Base-by-base conservation (phyloP, 208 protist genomes). In the Crithidia thermophila region DNA sequence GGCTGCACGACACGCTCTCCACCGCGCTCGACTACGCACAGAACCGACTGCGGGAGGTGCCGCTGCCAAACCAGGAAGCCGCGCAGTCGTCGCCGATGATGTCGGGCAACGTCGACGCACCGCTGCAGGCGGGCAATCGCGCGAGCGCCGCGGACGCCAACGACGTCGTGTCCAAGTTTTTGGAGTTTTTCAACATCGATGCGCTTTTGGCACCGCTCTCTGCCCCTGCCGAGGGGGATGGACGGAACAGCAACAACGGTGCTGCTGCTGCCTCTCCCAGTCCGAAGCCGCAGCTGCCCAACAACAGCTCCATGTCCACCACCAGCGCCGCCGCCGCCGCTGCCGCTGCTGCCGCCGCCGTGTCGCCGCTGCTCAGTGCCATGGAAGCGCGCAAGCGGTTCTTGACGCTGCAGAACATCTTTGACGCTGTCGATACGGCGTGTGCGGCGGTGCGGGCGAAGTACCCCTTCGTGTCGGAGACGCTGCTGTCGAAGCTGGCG, bases 1-100 rank as follows among this genome's bases (percentile, higher is more conserved):
- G 69, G 61, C 33, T 87, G 43, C 75, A 45, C 50, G 73, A 84
- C 52, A 74, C 83, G 23, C 51, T 88, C 4, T 56, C 64, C 34
- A 67, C 53, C 8, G 68, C 50, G 39, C 59, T 68, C 39, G 60
- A 73, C 40, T 68, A 59, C 51, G 66, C 63, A 8, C 45, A 56
- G 37, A 57, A 59, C 21, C 39, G 27, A 23, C 51, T 67, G 28
- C 57, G 23, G 27, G 30, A 72, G 25, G 31, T 21, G 3, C 50
- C 47, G 4, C 7, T 20, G 20, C 20, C 31, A 27, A 9, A 5
- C 33, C 31, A 42, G 2, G 28, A 46, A 40, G 20, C 42, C n/a
- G 36, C 45, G 4, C 4, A 11, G 4, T 4, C 51, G 3, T 18
- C 51, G 0, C 6, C 51, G 20, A 16, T 42, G n/a, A n/a, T n/a